These are phyloP conservation scores for Tetrapisispora pingtungensis DNA, from an alignment of 805 yeast species.

Conservation along the genomic window DNA sequence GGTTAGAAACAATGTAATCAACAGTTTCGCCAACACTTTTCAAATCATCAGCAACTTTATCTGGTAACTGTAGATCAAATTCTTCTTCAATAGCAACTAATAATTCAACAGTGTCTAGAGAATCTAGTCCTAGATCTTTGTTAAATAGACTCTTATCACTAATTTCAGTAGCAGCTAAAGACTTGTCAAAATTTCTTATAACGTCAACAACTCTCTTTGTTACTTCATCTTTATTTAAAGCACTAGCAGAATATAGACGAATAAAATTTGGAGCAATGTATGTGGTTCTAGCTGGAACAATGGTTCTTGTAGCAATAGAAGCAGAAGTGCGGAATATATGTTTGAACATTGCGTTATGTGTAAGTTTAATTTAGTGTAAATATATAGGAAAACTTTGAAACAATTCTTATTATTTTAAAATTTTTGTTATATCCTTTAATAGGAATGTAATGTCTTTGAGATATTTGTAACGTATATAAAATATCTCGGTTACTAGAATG, in stretches of 20 bases:
- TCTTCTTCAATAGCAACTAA: conserved; percentile 94
- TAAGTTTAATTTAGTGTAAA: too few relatives aligned
- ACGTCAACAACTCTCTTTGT: conserved; percentile 75
- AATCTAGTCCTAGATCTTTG: conserved; percentile 58
- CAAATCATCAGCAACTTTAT: conserved; percentile 85
- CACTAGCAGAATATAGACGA: conserved; percentile 48
- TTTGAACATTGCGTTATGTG: conserved; percentile 40
- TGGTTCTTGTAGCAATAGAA: conserved; percentile 25
- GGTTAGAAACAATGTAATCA: conserved; percentile 69
- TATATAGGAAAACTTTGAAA: too few relatives aligned
- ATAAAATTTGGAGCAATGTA: conserved; percentile 19
- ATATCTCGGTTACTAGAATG: too few relatives aligned
- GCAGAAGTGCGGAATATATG: conserved; percentile 33
- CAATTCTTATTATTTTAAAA: too few relatives aligned
- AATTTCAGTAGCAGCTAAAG: conserved; percentile 36
- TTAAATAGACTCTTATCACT: conserved; percentile 37
- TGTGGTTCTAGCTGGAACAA: conserved; percentile 28
- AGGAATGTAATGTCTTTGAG: too few relatives aligned
- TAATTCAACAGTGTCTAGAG: conserved; percentile 90
- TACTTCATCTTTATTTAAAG: conserved; percentile 69
- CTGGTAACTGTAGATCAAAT: conserved; percentile 76
- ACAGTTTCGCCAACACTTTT: conserved; percentile 91
- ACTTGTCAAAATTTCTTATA: conserved; percentile 53
- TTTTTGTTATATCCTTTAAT: too few relatives aligned
- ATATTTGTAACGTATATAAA: too few relatives aligned